Percentiles rank a stretch among this genome's conserved stretches.
Evolutionary conservation across 306 rosid species (phyloP).

Genomic region (Sicyos edulis): DNA sequence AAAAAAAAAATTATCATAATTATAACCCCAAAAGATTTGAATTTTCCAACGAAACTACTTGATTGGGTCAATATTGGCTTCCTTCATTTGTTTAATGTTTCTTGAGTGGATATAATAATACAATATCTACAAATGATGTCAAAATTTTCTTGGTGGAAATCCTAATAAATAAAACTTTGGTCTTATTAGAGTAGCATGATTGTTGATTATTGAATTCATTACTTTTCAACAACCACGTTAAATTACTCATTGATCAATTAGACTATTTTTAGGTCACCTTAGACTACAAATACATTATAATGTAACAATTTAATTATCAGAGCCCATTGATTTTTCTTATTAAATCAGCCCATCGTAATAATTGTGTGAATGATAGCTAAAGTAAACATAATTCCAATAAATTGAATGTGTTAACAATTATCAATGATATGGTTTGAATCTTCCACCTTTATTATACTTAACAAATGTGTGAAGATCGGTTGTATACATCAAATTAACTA

Average conservation of each 20-base stretch:
- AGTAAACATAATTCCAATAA: no score
- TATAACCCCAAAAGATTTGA: not conserved
- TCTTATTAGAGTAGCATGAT: not conserved
- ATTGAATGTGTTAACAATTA: no score
- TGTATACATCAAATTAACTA: no score
- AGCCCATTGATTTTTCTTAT: no score
- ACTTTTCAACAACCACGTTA: conserved; percentile 16
- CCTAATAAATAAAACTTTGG: not conserved
- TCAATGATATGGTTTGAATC: no score
- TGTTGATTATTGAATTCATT: not conserved
- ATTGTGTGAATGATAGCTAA: no score
- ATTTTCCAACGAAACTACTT: conserved; percentile 9
- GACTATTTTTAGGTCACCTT: not conserved
- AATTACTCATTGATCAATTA: not conserved
- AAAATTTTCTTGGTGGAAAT: conserved; percentile 12
- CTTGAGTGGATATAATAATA: not conserved
- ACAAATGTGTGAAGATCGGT: no score
- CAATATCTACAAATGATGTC: conserved; percentile 13
- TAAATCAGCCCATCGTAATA: no score
- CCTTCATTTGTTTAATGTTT: not conserved
- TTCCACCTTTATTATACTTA: no score
- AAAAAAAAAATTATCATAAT: not conserved
- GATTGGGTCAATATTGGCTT: conserved; percentile 6
- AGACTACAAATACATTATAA: not conserved
- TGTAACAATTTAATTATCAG: not conserved